Base-by-base conservation (phyloP, 2,329 filamentous ascomycete species). In the Penicillium griseofulvum region DNA sequence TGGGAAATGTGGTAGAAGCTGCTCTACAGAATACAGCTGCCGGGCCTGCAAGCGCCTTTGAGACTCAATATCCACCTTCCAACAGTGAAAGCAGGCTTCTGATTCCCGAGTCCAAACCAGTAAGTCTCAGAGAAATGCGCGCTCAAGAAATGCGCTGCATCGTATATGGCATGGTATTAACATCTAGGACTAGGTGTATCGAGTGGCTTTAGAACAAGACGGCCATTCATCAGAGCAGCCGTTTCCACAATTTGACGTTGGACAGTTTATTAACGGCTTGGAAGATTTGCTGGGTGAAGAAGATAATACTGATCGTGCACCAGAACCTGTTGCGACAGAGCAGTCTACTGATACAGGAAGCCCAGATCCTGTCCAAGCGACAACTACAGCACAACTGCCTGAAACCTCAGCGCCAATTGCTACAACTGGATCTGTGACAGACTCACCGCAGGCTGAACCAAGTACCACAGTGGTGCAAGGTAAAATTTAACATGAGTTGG, bases 11-110 rank as follows among this genome's bases (percentile, higher is more conserved):
- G n/a, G 51, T 55, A 19, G 56, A 59, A 31, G n/a, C 47, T 12
- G 47, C 58, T 31, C 49, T 61, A 39, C 39, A 56, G 14, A 36
- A 36, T 16, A 61, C 65, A 36, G 53, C 61, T 34, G 54, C 60
- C 33, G 17, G 58, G 24, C 43, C 52, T 14, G 51, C 63, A 12
- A 53, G 52, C 16, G 50, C 64, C 14, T 68, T 70, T 45, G 63
- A 65, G 44, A 74, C 72, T 5, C 68, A 73, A n/a, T 74, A 72
- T 58, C 72, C 72, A n/a, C 71, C 72, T 3, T 50, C 55, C 4
- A 62, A 64, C 19, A 39, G 60, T 19, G 60, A 58, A n/a, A 61
- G 60, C 17, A 67, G 71, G 53, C n/a, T 74, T 1, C 49, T 67
- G 0, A 42, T 60, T 10, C 62, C 68, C 0, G 58, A 68, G 19